These are phyloP conservation scores for Apiotrichum domesticum DNA, from an alignment of 1,284 basidiomycete species.

Conservation along the genomic window DNA sequence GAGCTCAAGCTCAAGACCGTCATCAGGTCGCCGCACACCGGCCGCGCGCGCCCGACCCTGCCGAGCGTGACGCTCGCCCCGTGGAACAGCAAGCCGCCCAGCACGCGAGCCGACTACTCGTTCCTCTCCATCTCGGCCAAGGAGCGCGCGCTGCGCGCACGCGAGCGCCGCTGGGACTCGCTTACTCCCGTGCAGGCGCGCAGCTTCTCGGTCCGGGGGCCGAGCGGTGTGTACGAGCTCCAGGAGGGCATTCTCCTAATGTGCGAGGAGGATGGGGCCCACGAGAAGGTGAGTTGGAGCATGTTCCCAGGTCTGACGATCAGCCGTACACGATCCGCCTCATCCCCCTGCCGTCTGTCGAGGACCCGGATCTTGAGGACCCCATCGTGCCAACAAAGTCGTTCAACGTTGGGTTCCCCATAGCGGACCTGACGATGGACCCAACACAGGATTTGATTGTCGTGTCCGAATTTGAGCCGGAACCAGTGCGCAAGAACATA, in stretches of 20 bases:
- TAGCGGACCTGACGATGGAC: constrained; percentile 47
- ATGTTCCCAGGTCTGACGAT: no score
- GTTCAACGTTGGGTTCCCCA: constrained; percentile 26
- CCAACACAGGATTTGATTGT: constrained; percentile 46
- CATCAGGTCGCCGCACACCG: constrained; percentile 21
- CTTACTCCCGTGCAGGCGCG: constrained; percentile 19
- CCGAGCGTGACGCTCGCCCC: constrained; percentile 17
- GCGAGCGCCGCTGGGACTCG: constrained; percentile 34
- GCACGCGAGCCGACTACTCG: constrained; percentile 6
- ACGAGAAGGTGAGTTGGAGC: neutral
- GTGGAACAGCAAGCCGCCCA: constrained; percentile 15
- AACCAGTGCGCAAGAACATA: neutral
- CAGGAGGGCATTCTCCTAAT: constrained; percentile 46
- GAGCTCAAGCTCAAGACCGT: neutral
- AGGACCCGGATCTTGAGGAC: constrained; percentile 31
- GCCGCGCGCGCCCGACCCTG: constrained; percentile 10
- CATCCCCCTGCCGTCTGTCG: constrained; percentile 36
- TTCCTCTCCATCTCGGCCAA: constrained; percentile 25
- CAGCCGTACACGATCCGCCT: constrained; percentile 37
- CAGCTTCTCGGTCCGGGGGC: constrained; percentile 27
- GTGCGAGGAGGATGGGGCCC: constrained; percentile 22
- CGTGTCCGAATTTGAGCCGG: constrained; percentile 15
- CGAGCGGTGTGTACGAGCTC: constrained; percentile 43
- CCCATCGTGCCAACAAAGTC: constrained; percentile 22
- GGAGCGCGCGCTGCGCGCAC: constrained; percentile 16